Base-by-base conservation (phyloP, 2,329 filamentous ascomycete genomes). In the Aureobasidium melanogenum region DNA sequence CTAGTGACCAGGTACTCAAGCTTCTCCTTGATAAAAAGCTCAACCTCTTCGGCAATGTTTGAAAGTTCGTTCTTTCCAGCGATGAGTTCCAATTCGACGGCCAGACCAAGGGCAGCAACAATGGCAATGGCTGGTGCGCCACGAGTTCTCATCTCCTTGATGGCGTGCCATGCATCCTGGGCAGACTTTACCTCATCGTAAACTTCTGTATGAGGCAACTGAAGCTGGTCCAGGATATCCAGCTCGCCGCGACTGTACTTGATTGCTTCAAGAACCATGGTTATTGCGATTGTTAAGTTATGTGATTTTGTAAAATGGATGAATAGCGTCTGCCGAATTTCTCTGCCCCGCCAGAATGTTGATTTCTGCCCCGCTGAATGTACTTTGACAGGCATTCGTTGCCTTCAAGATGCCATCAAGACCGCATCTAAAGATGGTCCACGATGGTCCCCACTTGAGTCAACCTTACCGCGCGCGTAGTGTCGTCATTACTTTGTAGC, bases 121-220 rank as follows among this genome's bases (percentile, higher is more conserved):
- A 99, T 97, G 47, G 94, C 94, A 73, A 99, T 99, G 48, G 94
- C 94, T 0, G 94, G 94, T 5, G 94, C 94, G 43, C 90, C 88
- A 57, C 84, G 80, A 60, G 79, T 90, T 69, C 89, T 85, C 89
- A 94, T 94, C 17, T 88, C 82, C 68, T 85, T 86, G 76, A 94
- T 94, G 68, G 88, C 89, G 72, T 91, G 86, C 76, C 90, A 94
- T 39, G 88, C 89, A 74, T 91, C 87, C 67, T 87, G 82, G 64
- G 85, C 83, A 12, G 83, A 88, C 32, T 81, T 81, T 58, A 93
- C 83, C 65, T 82, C 73, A 69, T 93, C 88, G 73, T 92, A 94
- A 72, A 89, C 84, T 69, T 89, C 86, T 67, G 88, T 84, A 70
- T 94, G 89, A 15, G 89, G 89, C 24, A 94, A 81, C 64, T 85